Evolutionary conservation across 257 asterid genomes (phyloP).

Genomic region (Solanum virginianum): DNA sequence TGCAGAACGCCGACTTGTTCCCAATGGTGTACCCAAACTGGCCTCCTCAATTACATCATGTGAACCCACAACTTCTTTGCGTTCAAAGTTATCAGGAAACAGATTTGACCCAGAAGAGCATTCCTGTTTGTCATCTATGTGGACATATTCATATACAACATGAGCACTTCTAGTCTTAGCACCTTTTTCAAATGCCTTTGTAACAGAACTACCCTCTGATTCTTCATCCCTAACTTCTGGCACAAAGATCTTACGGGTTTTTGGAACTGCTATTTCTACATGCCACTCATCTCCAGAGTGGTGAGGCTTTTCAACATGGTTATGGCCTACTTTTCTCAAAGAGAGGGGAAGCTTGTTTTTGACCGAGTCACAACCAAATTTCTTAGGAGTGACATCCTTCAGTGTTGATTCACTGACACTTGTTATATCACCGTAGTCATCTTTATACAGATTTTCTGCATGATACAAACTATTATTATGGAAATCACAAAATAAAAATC

Average conservation of each 20-base stretch:
- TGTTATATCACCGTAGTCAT: constrained; percentile 54
- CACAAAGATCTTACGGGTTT: constrained; percentile 19
- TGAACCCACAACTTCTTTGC: constrained; percentile 25
- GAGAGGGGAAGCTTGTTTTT: constrained; percentile 52
- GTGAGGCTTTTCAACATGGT: constrained; percentile 42
- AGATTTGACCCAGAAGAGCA: constrained; percentile 52
- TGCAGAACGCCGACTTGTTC: constrained; percentile 46
- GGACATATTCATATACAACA: constrained; percentile 45
- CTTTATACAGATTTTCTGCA: constrained; percentile 63
- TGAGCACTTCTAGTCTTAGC: constrained; percentile 31
- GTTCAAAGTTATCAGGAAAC: constrained; percentile 45
- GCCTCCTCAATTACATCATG: constrained; percentile 39
- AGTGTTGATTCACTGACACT: constrained; percentile 42
- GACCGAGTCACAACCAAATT: constrained; percentile 24
- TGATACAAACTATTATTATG: constrained; percentile 5
- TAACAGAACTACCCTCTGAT: constrained; percentile 61
- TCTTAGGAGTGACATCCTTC: constrained; percentile 34
- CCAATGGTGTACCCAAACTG: constrained; percentile 44
- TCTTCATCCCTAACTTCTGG: constrained; percentile 47
- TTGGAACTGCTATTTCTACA: constrained; percentile 75
- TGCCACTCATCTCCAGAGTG: constrained; percentile 57
- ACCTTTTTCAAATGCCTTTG: constrained; percentile 46
- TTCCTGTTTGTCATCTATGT: constrained; percentile 67
- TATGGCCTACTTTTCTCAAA: constrained; percentile 42
- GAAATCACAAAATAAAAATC: neutral